phyloP scores from a whole-genome alignment of 345 rosid genomes.

The Citrus sp. region DNA sequence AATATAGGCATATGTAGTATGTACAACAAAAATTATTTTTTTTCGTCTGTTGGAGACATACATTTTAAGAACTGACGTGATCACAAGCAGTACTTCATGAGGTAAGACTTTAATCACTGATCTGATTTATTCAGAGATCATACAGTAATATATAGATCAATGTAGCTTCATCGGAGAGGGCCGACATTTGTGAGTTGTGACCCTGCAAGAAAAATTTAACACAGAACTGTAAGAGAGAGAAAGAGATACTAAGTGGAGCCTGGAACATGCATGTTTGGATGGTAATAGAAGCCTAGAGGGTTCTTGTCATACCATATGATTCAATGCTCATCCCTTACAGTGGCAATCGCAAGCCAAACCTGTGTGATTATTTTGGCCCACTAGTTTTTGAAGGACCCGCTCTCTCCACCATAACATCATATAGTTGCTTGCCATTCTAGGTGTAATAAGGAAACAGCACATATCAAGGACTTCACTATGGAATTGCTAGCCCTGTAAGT shows the following conservation, averaged over 20 bases:
- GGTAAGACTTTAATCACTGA: not conserved
- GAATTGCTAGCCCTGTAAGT: not conserved
- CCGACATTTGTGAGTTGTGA: not conserved
- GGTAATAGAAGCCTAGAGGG: not conserved
- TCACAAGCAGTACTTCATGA: not conserved
- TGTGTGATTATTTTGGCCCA: constrained; percentile 39
- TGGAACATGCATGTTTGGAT: not conserved
- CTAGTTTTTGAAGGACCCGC: constrained; percentile 68
- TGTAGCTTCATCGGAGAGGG: not conserved
- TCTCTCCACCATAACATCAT: constrained; percentile 75
- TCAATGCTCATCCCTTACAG: not conserved
- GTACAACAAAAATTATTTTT: not conserved
- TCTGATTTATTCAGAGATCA: not conserved
- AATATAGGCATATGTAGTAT: not conserved
- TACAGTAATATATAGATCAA: not conserved
- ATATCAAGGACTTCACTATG: not conserved
- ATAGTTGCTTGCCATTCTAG: constrained; percentile 69
- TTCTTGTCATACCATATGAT: constrained; percentile 2
- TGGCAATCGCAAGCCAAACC: not conserved
- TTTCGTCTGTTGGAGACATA: not conserved
- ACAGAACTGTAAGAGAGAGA: not conserved
- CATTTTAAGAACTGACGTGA: not conserved
- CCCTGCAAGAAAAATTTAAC: not conserved
- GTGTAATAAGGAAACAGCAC: not conserved
- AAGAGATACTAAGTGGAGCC: too few species aligned